Conservation (phyloP, 78 protist species). For the Protostelium mycophagum region DNA sequence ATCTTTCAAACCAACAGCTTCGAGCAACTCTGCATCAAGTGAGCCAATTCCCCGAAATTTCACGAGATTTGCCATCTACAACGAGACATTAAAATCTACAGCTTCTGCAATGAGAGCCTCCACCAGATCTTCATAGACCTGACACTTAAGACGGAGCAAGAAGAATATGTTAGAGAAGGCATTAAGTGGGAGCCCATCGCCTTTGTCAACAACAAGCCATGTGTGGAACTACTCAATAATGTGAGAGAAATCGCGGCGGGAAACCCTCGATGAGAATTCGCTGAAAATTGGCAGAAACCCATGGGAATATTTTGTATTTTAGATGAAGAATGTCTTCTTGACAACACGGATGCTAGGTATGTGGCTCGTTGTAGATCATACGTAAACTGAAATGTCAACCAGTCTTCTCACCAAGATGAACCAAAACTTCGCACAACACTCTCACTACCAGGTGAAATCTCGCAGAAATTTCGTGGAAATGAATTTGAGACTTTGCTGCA, state of each 20-base stretch:
- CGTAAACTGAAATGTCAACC: background rate
- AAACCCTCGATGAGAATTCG: conserved; percentile 32
- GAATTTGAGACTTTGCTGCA: too few species aligned
- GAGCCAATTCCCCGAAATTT: too few species aligned
- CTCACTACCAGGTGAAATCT: conserved; percentile 32
- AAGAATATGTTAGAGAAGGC: conserved; percentile 69
- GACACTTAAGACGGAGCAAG: conserved; percentile 80
- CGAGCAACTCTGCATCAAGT: conserved; percentile 84
- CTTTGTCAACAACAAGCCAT: conserved; percentile 52
- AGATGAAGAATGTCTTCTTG: conserved; percentile 76
- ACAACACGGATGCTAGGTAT: background rate
- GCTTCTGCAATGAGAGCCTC: conserved; percentile 62
- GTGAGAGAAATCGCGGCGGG: background rate
- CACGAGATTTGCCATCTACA: too few species aligned
- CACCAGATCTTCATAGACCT: conserved; percentile 78
- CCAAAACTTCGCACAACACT: conserved; percentile 17
- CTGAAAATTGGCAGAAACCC: conserved; percentile 46
- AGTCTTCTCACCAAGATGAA: conserved; percentile 33
- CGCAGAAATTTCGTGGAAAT: too few species aligned
- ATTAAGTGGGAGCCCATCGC: conserved; percentile 59
- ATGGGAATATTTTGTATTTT: conserved; percentile 62
- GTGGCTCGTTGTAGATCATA: background rate
- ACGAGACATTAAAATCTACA: background rate
- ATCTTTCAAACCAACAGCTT: conserved; percentile 71
- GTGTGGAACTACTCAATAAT: conserved; percentile 67